Base-by-base conservation (phyloP, 2,329 filamentous ascomycete genomes). In the Grosmannia serpens region DNA sequence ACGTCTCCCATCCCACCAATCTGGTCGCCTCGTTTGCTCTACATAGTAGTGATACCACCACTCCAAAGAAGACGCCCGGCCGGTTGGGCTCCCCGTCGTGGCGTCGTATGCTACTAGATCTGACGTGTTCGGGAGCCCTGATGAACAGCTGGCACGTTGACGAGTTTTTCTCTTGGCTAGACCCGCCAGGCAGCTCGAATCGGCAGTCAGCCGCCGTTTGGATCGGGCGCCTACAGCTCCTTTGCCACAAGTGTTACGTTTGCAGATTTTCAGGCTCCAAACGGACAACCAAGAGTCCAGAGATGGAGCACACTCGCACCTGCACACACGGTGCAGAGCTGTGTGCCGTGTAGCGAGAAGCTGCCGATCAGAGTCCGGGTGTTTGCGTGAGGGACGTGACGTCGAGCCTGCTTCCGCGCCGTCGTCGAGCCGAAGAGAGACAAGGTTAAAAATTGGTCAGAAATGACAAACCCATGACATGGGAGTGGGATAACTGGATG, bases 201-300 rank as follows among this genome's bases (percentile, higher is more conserved):
- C 53, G 46, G 51, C 33, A 55, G 31, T 35, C 26, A 56, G 31
- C 54, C 49, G 38, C 29, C 50, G 54, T 56, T 54, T 53, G 55
- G 50, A 54, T 24, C 58, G 58, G 58, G 17, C 29, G 15, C 27
- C 58, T 27, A 53, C 58, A 57, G 49, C 9, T 57, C 55, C 58
- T 54, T 33, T 26, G 54, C 58, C 55, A 57, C 51, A 59, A 38
- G 57, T 59, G 47, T 15, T 11, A 58, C 57, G 17, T 53, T 15
- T 11, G 35, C 33, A 20, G 29, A 50, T 11, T 15, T 22, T 33
- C 41, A 22, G 49, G 27, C 51, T 50, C 50, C 29, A 29, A n/a
- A 31, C 26, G 17, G 15, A 33, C 8, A 17, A 26, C 9, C 22
- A 8, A 22, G 46, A 26, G 46, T n/a, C 9, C 20, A 3, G 3